Evolutionary conservation across 148 eudicot genomes (phyloP).

Genomic region (Agrostemma githago): DNA sequence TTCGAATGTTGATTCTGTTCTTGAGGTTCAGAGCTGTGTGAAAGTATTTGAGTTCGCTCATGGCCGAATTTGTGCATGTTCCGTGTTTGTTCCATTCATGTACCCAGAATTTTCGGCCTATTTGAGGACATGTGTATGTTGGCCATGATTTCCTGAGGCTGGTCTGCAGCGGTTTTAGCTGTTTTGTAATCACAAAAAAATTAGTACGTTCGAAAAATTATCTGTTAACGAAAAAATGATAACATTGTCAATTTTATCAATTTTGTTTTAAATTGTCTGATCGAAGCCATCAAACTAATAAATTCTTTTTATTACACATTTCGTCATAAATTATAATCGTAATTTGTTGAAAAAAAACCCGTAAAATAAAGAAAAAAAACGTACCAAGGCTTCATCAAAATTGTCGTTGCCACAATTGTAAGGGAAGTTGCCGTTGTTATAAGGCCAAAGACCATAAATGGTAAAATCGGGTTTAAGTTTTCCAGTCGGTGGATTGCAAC

Average conservation of each 20-base stretch:
- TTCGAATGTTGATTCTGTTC: slow-evolving; percentile 28
- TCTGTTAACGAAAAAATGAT: too few relatives aligned
- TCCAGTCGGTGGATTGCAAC: slow-evolving; percentile 26
- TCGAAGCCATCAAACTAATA: too few relatives aligned
- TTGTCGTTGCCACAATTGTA: slow-evolving; percentile 32
- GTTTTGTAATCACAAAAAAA: neutral
- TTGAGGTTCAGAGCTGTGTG: slow-evolving; percentile 39
- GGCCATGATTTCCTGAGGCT: slow-evolving; percentile 44
- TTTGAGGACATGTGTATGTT: slow-evolving; percentile 44
- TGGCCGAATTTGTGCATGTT: slow-evolving; percentile 40
- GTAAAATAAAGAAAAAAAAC: neutral
- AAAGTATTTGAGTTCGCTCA: slow-evolving; percentile 42
- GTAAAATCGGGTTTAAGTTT: slow-evolving; percentile 28
- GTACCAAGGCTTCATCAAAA: slow-evolving; percentile 23
- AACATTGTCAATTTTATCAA: too few relatives aligned
- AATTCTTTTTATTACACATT: too few relatives aligned
- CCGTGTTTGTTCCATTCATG: slow-evolving; percentile 64
- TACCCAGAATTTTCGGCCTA: slow-evolving; percentile 42
- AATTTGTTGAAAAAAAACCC: neutral
- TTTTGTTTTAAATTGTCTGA: too few relatives aligned
- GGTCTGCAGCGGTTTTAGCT: slow-evolving; percentile 20
- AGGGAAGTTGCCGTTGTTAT: slow-evolving; percentile 29
- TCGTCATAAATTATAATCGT: too few relatives aligned
- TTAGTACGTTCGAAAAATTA: too few relatives aligned
- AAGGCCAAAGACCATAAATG: slow-evolving; percentile 32